Base-by-base conservation (phyloP, 2,329 filamentous ascomycete species). In the Pyrenochaeta sp. region DNA sequence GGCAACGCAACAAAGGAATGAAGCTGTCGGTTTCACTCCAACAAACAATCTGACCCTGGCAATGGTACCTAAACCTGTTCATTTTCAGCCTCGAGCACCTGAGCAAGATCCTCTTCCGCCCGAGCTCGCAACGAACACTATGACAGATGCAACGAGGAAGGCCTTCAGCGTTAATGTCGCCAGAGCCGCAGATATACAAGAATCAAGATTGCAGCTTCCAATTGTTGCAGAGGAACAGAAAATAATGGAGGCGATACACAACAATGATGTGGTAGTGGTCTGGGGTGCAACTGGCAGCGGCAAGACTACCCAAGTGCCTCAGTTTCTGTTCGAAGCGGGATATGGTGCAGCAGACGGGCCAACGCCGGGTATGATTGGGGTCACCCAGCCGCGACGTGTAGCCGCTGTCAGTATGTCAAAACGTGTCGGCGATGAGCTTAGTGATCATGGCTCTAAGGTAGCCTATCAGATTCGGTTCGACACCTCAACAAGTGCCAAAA, bases 181-280 rank as follows among this genome's bases (percentile, higher is more conserved):
- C 33, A 86, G 95, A 51, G 79, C 85, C 0, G 78, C 87, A 4
- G 88, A 90, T 15, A 90, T 98, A 18, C 91, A 97, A 72, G 85
- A 88, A 42, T 86, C 88, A 10, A 87, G 95, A 11, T 75, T 96
- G 41, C 86, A 90, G 50, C 82, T 99, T 14, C 95, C 95, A 0
- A 91, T 99, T 1, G 92, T 98, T 1, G 91, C 91, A 1, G 93
- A 98, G 74, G 95, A 99, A 75, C 95, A 99, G 72, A 92, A 90
- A 68, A 93, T 99, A 27, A 98, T 99, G 93, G 95, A 99, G 76
- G 92, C 93, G 1, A 92, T 99, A 43, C 90, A 97, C 75, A 94
- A 94, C 71, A 90, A 97, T 72, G 85, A 94, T 46, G 87, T 92
- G 3, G 90, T 97, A 1, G 90, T 99, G 10, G 87, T 99, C 7